Base-by-base conservation (phyloP, 805 yeast genomes). In the Nakazawaea ernobii region DNA sequence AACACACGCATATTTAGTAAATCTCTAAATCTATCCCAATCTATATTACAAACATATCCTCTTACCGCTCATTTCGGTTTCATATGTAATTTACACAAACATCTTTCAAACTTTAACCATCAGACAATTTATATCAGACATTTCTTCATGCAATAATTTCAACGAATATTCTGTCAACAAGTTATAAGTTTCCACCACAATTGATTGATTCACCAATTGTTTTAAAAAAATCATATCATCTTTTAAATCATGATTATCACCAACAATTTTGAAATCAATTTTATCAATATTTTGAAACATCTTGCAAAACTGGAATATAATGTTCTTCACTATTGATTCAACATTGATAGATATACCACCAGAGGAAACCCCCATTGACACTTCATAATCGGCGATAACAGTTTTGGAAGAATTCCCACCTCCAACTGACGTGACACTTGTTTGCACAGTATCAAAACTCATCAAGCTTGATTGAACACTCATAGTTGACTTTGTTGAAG, bases 281-380 rank as follows among this genome's bases (percentile, higher is more conserved):
- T 8, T 13, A 7, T 28, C 35, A 8, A 39, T 30, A 14, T 39
- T 28, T 39, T 29, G 33, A 39, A 39, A 39, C 42, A 39, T 39
- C 35, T 29, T 39, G 42, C 14, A n/a, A 30, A 47, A 47, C 38
- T 47, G 49, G 24, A 17, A 37, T 9, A 42, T 15, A 1, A 47
- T 27, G 27, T 47, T 47, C 28, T 47, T 47, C 35, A 47, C 13
- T 4, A 37, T 29, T 10, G 32, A 8, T 17, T 33, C 36, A 5
- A 41, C 20, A 13, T 41, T 32, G 26, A 33, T n/a, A 32, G 32
- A n/a, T 3, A 20, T 20, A 20, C 24, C 24, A 20, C 24, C 24
- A 20, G 24, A 20, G 3, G 24, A 20, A 20, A 20, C 24, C 24
- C 24, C 24, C 24, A 20, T 20, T 20, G 24, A 20, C 5, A 20